These are phyloP conservation scores for Kickxella alabastrina DNA, from an alignment of 192 early-diverging fungal species.

Conservation along the genomic window DNA sequence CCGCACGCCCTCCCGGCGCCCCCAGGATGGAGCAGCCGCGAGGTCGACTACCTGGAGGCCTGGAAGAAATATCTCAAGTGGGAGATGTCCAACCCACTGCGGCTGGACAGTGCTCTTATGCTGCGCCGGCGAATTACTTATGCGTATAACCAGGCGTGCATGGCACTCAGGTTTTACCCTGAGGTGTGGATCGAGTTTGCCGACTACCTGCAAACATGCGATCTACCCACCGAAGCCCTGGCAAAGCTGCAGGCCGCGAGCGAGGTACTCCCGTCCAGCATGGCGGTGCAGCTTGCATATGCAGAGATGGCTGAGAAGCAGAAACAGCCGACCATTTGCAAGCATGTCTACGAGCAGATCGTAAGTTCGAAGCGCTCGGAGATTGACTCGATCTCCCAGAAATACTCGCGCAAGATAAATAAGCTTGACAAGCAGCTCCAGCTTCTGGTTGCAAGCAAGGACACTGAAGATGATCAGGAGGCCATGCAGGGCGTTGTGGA, in stretches of 20 bases:
- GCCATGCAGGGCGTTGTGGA: constrained; percentile 10
- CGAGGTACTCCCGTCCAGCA: constrained; percentile 40
- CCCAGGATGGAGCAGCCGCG: constrained; percentile 75
- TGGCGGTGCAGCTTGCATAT: constrained; percentile 69
- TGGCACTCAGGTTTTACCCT: constrained; percentile 80
- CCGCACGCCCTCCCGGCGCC: constrained; percentile 64
- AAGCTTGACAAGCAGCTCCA: constrained; percentile 36
- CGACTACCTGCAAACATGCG: constrained; percentile 24
- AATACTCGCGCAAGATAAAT: constrained; percentile 24
- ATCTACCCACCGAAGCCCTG: constrained; percentile 21
- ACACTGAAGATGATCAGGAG: background rate
- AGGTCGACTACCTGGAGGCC: constrained; percentile 56
- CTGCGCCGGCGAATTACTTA: constrained; percentile 71
- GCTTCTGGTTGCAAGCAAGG: background rate
- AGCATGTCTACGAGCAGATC: constrained; percentile 54
- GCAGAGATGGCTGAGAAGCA: constrained; percentile 65
- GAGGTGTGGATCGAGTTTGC: constrained; percentile 74
- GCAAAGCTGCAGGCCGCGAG: constrained; percentile 33
- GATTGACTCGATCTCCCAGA: constrained; percentile 14
- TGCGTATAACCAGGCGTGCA: constrained; percentile 82
- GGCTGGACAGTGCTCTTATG: constrained; percentile 51
- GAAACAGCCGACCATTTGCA: constrained; percentile 56
- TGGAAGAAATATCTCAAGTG: constrained; percentile 91
- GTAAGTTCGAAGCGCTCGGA: constrained; percentile 12
- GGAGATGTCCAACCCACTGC: constrained; percentile 86